Conservation (phyloP, 1,284 basidiomycete genomes). For the Quambalaria eucalypti region DNA sequence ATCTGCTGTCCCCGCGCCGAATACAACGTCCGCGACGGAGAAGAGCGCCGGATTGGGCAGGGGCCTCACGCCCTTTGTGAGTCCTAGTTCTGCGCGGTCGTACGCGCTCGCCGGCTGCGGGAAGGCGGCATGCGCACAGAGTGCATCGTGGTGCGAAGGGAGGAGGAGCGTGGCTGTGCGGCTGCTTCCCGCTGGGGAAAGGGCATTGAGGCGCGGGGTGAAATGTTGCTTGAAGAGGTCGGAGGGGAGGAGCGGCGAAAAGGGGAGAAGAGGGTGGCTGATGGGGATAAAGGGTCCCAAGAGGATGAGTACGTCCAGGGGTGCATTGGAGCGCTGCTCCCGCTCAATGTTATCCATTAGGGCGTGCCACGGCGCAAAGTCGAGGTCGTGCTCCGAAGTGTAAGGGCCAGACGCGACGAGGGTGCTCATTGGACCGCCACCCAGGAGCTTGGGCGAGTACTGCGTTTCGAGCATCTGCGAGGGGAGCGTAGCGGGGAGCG, state of each 20-base stretch:
- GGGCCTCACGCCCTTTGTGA: constrained; percentile 58
- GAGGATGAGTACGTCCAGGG: constrained; percentile 67
- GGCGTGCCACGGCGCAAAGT: constrained; percentile 31
- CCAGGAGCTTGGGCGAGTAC: constrained; percentile 11
- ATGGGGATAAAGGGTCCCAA: constrained; percentile 85
- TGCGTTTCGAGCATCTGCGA: constrained; percentile 20
- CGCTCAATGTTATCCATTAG: constrained; percentile 43
- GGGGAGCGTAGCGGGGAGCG: constrained; percentile 22
- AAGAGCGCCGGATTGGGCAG: constrained; percentile 82
- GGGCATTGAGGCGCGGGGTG: constrained; percentile 55
- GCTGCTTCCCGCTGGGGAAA: constrained; percentile 57
- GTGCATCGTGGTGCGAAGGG: constrained; percentile 71
- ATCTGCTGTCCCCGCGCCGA: constrained; percentile 73
- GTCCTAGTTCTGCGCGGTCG: constrained; percentile 13
- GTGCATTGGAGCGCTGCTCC: no score
- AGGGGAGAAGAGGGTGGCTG: constrained; percentile 64
- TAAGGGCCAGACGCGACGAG: constrained; percentile 28
- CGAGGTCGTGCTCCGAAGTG: constrained; percentile 21
- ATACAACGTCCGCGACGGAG: constrained; percentile 70
- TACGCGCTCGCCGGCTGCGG: constrained; percentile 65
- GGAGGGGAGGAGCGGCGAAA: constrained; percentile 58
- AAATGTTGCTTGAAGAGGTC: constrained; percentile 67
- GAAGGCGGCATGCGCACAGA: constrained; percentile 71
- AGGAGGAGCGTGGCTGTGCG: constrained; percentile 66
- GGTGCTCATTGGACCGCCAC: constrained; percentile 19